A percentile compares a stretch with the other conserved stretches of the same genome.
Conservation (phyloP, 108 stramenopile genomes). For the Skeletonema costatum region DNA sequence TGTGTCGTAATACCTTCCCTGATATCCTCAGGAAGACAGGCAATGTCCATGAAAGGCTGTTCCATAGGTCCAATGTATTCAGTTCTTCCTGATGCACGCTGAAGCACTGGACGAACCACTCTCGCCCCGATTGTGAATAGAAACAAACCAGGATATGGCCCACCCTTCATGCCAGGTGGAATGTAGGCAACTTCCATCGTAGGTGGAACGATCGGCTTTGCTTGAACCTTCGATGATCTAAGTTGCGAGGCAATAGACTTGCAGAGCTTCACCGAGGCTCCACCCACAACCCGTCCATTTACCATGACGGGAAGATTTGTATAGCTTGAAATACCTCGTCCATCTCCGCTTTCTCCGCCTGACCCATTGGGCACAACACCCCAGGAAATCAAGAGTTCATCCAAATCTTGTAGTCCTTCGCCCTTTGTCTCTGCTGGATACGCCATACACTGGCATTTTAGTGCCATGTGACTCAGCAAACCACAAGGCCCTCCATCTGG, state of each 20-base stretch:
- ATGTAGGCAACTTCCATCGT: slow-evolving; percentile 82
- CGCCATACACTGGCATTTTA: slow-evolving; percentile 73
- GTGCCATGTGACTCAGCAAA: slow-evolving; percentile 93
- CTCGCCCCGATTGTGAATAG: slow-evolving; percentile 89
- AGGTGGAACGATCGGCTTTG: slow-evolving; percentile 56
- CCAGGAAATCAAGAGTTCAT: slow-evolving; percentile 67
- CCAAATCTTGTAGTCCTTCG: slow-evolving; percentile 54
- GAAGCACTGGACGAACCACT: slow-evolving; percentile 92
- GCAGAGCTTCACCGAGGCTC: slow-evolving; percentile 56
- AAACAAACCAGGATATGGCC: slow-evolving; percentile 94
- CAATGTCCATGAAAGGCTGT: slow-evolving; percentile 97
- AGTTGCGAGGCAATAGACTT: slow-evolving; percentile 73
- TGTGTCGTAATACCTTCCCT: slow-evolving; percentile 92
- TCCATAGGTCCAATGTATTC: slow-evolving; percentile 97
- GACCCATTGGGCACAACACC: slow-evolving; percentile 72
- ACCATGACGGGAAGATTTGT: slow-evolving; percentile 74
- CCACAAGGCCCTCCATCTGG: slow-evolving; percentile 99
- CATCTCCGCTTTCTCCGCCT: slow-evolving; percentile 72
- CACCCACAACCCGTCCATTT: slow-evolving; percentile 81
- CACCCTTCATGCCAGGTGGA: slow-evolving; percentile 71
- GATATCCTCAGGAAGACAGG: slow-evolving; percentile 91
- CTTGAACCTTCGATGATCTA: slow-evolving; percentile 72
- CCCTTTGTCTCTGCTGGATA: slow-evolving; percentile 60
- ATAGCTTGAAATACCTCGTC: slow-evolving; percentile 49
- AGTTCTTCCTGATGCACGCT: slow-evolving; percentile 79